A percentile compares a stretch with the other conserved stretches of the same genome.
phyloP scores from a whole-genome alignment of 129 eudicot species.

The Artemisia tridentata region DNA sequence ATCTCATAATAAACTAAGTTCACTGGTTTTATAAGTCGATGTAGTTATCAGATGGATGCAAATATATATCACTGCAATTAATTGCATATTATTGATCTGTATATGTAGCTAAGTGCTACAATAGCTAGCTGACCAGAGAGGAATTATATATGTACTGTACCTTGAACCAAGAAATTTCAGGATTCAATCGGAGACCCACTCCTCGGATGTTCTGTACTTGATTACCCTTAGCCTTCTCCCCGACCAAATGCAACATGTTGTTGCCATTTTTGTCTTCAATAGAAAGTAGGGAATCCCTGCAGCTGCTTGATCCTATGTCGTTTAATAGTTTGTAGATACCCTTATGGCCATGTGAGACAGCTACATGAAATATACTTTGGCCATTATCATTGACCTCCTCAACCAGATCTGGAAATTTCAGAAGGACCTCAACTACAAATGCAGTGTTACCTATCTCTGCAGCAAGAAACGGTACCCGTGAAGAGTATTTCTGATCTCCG shows the following conservation, averaged over 20 bases:
- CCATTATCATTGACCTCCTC: conserved; percentile 1
- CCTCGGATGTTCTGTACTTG: conserved; percentile 4
- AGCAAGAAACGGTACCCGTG: background rate
- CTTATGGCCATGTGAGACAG: conserved; percentile 1
- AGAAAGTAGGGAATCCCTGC: background rate
- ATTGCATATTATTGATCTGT: no score
- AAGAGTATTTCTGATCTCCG: background rate
- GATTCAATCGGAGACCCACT: background rate
- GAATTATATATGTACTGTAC: no score
- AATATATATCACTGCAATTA: no score
- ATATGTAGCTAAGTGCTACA: no score
- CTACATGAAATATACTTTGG: background rate
- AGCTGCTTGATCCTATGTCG: background rate
- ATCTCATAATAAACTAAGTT: no score
- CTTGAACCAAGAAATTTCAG: conserved; percentile 4
- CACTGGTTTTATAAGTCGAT: no score
- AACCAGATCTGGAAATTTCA: conserved; percentile 3
- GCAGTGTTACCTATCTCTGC: conserved; percentile 10
- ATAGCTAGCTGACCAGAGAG: no score
- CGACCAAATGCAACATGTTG: conserved; percentile 11
- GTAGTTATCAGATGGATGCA: no score
- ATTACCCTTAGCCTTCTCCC: background rate
- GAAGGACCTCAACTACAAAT: background rate
- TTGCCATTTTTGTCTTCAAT: conserved; percentile 4
- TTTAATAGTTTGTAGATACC: background rate